These are phyloP conservation scores for Teunomyces aglyptinius DNA, from an alignment of 805 yeast species.

Conservation along the genomic window DNA sequence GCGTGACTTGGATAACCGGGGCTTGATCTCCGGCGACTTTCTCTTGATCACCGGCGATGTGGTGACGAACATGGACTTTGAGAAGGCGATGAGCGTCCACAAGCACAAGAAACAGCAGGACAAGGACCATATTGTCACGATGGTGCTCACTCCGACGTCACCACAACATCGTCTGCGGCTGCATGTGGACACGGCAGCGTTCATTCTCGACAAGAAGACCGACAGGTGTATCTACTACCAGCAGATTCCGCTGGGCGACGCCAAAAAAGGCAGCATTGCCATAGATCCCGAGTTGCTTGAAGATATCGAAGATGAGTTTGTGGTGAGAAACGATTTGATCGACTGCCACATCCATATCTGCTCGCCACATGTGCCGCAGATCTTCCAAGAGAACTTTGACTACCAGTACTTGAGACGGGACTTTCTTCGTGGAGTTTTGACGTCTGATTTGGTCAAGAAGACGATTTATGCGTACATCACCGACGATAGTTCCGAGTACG, in stretches of 20 bases:
- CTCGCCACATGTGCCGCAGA: slow-evolving; percentile 89
- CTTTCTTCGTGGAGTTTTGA: slow-evolving; percentile 85
- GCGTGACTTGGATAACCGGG: slow-evolving; percentile 92
- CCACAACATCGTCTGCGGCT: slow-evolving; percentile 85
- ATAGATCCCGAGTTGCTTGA: slow-evolving; percentile 84
- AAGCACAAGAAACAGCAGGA: slow-evolving; percentile 68
- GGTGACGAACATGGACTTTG: slow-evolving; percentile 85
- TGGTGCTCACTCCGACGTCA: slow-evolving; percentile 85
- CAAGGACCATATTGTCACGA: slow-evolving; percentile 89
- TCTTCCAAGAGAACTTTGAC: slow-evolving; percentile 95
- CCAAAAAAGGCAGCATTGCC: slow-evolving; percentile 41
- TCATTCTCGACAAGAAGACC: slow-evolving; percentile 71
- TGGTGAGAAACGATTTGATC: slow-evolving; percentile 85
- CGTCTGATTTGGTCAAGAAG: slow-evolving; percentile 86
- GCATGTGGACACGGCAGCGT: slow-evolving; percentile 77
- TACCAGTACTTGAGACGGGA: slow-evolving; percentile 84
- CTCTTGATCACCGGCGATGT: slow-evolving; percentile 91
- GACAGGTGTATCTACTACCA: slow-evolving; percentile 83
- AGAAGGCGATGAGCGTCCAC: slow-evolving; percentile 70
- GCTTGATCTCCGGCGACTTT: slow-evolving; percentile 87
- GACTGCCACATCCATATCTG: slow-evolving; percentile 97
- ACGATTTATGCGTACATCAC: slow-evolving; percentile 86
- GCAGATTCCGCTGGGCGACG: slow-evolving; percentile 57
- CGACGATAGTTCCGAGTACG: slow-evolving; percentile 63
- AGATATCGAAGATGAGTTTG: slow-evolving; percentile 67